Evolutionary conservation across 2,329 filamentous ascomycete genomes (phyloP), one percentile per base, ranked within the genome.

Genomic region (Colletotrichum scovillei): DNA sequence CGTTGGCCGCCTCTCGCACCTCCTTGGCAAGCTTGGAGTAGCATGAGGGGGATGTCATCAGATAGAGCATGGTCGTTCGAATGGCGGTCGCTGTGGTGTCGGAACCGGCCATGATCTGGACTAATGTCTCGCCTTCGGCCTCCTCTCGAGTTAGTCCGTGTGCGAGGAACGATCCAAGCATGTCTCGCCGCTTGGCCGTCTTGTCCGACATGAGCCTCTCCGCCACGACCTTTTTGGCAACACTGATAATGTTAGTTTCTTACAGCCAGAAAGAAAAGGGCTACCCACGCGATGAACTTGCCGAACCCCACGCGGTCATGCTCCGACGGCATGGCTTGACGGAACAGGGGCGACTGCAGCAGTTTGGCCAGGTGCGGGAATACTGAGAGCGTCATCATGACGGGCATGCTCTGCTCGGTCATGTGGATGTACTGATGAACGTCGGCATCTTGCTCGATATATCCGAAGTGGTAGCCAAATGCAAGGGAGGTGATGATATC

Each of bases 401-500:
- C 80, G 0, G 86, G 85, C 24, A 88, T 79, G 69, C 83, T 82
- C 42, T 81, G 78, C 52, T 82, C 79, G 0, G 85, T 83, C 52
- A 85, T 86, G 62, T 82, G 79, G 63, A 89, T 84, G 76, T 88
- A 89, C 63, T 83, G 83, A 75, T 85, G 86, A 0, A 86, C 81
- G 72, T 90, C 88, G 4, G 80, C 78, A 75, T 90, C 86, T 5
- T 81, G 76, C n/a, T 83, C 82, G 0, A 89, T 76, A 74, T 86
- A 87, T 14, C 88, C 87, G 73, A 89, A 88, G 0, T 84, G 78
- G 63, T 86, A 76, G 12, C 88, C 89, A 57, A 90, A 87, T 0
- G 86, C 86, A 5, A 91, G 77, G 56, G 85, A 84, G 42, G 84
- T 87, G 74, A 91, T 89, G 52, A 89, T 85, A 71, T 91, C 89